phyloP scores from a whole-genome alignment of 176 grass and related monocot genomes.

The Ensete ventricosum region DNA sequence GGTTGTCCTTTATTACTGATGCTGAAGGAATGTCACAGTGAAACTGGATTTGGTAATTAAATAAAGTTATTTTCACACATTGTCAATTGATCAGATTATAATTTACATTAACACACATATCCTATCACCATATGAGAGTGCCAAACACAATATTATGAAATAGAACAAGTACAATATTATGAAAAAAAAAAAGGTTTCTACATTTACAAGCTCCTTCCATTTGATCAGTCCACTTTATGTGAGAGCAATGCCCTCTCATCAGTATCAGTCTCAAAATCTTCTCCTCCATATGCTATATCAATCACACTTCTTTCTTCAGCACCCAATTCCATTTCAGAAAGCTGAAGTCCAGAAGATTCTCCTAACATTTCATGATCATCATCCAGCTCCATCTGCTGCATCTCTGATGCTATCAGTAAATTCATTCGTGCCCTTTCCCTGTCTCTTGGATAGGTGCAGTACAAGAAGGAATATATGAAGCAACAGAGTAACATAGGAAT shows the following conservation, averaged over 20 bases:
- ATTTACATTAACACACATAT: too few relatives aligned
- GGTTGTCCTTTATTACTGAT: too few relatives aligned
- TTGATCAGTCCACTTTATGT: neutral
- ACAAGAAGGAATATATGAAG: conserved; percentile 77
- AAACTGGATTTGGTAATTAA: too few relatives aligned
- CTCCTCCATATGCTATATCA: conserved; percentile 29
- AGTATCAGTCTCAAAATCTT: conserved; percentile 28
- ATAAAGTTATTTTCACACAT: too few relatives aligned
- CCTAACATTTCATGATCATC: conserved; percentile 10
- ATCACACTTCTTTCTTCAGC: conserved; percentile 32
- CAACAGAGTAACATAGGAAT: conserved; percentile 52
- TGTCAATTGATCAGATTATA: too few relatives aligned
- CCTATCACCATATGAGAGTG: too few relatives aligned
- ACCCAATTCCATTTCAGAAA: conserved; percentile 3
- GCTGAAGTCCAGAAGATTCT: conserved; percentile 25
- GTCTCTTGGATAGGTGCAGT: conserved; percentile 74
- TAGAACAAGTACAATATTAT: too few relatives aligned
- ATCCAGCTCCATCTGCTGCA: conserved; percentile 57
- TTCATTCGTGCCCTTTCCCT: conserved; percentile 72
- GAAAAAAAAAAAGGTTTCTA: neutral
- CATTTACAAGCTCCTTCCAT: neutral
- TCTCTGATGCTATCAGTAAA: conserved; percentile 48
- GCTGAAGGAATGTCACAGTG: too few relatives aligned
- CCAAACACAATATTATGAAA: too few relatives aligned
- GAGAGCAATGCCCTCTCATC: conserved; percentile 23